Evolutionary conservation across 169 alveolate species (phyloP).

Genomic region (Plasmodium reichenowi): DNA sequence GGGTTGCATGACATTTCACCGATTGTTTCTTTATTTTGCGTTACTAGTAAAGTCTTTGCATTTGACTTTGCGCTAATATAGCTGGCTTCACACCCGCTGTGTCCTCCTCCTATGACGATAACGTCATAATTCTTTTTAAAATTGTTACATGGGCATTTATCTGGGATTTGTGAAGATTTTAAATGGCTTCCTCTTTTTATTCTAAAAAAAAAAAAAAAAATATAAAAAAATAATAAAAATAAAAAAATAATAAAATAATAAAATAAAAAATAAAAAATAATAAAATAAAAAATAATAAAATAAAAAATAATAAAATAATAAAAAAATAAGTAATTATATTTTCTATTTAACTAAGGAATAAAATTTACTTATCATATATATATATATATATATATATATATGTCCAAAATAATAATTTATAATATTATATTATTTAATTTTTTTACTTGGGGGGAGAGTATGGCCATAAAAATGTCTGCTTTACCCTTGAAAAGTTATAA

Average conservation of each 20-base stretch:
- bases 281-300: not conserved
- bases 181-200: not conserved
- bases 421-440: too few species aligned
- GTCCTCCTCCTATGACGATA: constrained; percentile 95
- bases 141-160: constrained; percentile 22
- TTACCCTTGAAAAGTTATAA: too few species aligned
- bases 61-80: constrained; percentile 92
- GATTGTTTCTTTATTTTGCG: constrained; percentile 86
- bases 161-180: constrained; percentile 3
- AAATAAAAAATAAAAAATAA: not conserved
- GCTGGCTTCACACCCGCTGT: constrained; percentile 95
- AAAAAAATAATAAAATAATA: too few species aligned
- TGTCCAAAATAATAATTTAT: too few species aligned
- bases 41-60: constrained; percentile 90
- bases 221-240: not conserved
- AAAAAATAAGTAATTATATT: too few species aligned
- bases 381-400: too few species aligned
- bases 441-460: too few species aligned
- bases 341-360: too few species aligned
- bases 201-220: not conserved
- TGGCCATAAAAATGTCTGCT: too few species aligned
- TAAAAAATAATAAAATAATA: not conserved
- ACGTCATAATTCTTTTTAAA: constrained; percentile 82
- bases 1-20: constrained; percentile 92
- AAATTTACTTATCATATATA: too few species aligned